Percentiles rank a stretch among this genome's conserved stretches.
These are phyloP conservation scores for Crithidia bombi DNA, from an alignment of 208 protist species.

Conservation along the genomic window DNA sequence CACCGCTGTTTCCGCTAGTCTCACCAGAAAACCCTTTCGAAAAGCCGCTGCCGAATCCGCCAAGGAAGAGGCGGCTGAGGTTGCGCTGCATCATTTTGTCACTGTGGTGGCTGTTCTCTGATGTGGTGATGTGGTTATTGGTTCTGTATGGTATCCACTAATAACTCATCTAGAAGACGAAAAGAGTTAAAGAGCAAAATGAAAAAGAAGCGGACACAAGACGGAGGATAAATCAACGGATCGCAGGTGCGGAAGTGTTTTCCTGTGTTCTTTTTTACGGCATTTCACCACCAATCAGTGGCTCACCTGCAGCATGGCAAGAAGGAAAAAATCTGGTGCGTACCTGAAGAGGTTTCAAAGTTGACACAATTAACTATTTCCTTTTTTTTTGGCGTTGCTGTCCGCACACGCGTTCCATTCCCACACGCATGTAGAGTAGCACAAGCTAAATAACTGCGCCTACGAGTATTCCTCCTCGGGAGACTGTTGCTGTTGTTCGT, in stretches of 20 bases:
- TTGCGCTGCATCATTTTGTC: slow-evolving; percentile 47
- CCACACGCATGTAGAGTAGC: not conserved
- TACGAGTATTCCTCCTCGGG: too few species aligned
- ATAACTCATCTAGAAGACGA: not conserved
- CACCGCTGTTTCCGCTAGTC: slow-evolving; percentile 13
- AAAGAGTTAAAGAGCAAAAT: not conserved
- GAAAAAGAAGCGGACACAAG: not conserved
- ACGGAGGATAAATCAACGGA: too few species aligned
- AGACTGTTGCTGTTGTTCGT: not conserved
- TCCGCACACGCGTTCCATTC: not conserved
- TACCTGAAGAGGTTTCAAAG: too few species aligned
- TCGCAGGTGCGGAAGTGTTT: not conserved
- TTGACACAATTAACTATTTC: too few species aligned
- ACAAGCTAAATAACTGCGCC: not conserved
- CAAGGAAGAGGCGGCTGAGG: slow-evolving; percentile 38
- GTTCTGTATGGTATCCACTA: not conserved
- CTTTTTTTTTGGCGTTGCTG: not conserved
- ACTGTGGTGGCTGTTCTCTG: too few species aligned
- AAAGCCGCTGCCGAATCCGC: slow-evolving; percentile 50
- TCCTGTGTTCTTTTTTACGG: not conserved
- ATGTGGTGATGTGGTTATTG: not conserved
- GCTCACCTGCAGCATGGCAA: too few species aligned
- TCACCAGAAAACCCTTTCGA: slow-evolving; percentile 51
- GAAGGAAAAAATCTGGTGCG: too few species aligned
- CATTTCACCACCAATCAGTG: not conserved